Conservation (phyloP, 257 asterid genomes). For the Knoxia roxburghii region DNA sequence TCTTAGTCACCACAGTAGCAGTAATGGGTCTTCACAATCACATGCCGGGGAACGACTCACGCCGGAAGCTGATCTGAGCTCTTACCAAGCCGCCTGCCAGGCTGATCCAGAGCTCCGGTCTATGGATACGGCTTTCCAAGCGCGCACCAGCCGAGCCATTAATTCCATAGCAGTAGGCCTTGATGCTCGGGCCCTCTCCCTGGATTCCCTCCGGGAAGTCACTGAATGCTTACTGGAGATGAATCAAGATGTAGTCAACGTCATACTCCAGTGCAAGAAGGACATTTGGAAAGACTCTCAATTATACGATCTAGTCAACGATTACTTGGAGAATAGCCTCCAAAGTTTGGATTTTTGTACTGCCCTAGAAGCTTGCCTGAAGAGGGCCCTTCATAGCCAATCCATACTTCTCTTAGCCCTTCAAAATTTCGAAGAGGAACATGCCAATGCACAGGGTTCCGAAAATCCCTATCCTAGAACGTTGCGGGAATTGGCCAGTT, state of each 20-base stretch:
- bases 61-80: constrained; percentile 54
- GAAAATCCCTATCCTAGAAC: constrained; percentile 38
- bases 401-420: constrained; percentile 57
- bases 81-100: constrained; percentile 80
- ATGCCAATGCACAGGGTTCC: constrained; percentile 3
- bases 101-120: constrained; percentile 66
- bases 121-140: constrained; percentile 59
- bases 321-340: constrained; percentile 72
- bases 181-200: constrained; percentile 61
- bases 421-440: constrained; percentile 53
- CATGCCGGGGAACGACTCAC: constrained; percentile 4
- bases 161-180: constrained; percentile 69
- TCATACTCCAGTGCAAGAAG: constrained; percentile 52
- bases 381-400: constrained; percentile 60
- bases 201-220: constrained; percentile 73
- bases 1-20: constrained; percentile 22
- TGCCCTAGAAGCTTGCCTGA: constrained; percentile 58
- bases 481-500: constrained; percentile 55
- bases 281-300: constrained; percentile 71
- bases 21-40: not conserved
- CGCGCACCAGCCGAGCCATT: constrained; percentile 67
- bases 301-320: constrained; percentile 69
- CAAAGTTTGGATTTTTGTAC: constrained; percentile 71
- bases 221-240: constrained; percentile 64
- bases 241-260: constrained; percentile 66